Percentiles rank a stretch among this genome's conserved stretches.
These are phyloP conservation scores for Arbutus unedo DNA, from an alignment of 148 eudicot species.

Conservation along the genomic window DNA sequence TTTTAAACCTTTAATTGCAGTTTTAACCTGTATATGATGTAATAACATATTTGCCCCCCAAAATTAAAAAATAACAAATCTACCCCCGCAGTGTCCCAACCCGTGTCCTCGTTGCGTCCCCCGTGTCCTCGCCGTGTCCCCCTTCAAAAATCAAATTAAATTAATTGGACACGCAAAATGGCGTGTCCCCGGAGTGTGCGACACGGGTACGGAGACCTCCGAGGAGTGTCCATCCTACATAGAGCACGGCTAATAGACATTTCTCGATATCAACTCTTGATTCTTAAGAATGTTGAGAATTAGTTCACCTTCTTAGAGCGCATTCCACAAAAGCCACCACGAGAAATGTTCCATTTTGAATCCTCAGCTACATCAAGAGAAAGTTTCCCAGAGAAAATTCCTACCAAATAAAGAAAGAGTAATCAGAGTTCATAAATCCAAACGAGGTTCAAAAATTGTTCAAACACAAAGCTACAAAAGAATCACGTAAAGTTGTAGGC, in stretches of 20 bases:
- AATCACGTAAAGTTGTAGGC: background rate
- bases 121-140: no score
- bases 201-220: no score
- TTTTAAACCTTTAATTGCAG: no score
- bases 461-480: background rate
- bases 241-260: background rate
- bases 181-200: no score
- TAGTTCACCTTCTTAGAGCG: constrained; percentile 85
- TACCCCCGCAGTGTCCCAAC: no score
- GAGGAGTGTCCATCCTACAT: no score
- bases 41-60: no score
- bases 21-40: no score
- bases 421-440: background rate
- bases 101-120: no score
- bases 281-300: background rate
- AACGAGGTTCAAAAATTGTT: constrained; percentile 7
- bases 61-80: no score
- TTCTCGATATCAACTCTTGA: background rate
- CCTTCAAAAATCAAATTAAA: no score
- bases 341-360: constrained; percentile 74
- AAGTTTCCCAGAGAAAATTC: constrained; percentile 82
- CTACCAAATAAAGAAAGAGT: constrained; percentile 29
- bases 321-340: constrained; percentile 99
- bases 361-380: constrained; percentile 75
- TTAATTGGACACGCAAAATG: no score